Conservation (phyloP, 116 monocot genomes). For the Cymodocea nodosa region DNA sequence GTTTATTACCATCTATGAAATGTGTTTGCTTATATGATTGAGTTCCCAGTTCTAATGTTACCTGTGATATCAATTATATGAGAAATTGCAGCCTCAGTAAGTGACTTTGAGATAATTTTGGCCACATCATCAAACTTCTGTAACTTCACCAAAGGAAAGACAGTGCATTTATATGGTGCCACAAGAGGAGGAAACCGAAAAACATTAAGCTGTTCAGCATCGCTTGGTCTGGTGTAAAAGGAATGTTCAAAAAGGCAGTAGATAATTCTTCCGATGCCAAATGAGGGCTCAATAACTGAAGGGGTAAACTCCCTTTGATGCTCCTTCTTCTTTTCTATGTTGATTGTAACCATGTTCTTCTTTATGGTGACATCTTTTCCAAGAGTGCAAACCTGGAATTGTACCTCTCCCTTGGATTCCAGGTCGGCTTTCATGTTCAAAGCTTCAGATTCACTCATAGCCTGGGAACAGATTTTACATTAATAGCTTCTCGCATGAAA, state of each 20-base stretch:
- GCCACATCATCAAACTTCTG: constrained; percentile 75
- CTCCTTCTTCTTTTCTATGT: constrained; percentile 73
- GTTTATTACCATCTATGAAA: not conserved
- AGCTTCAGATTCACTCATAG: constrained; percentile 69
- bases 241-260: constrained; percentile 93
- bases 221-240: constrained; percentile 77
- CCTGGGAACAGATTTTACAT: constrained; percentile 19
- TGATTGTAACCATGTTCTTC: constrained; percentile 86
- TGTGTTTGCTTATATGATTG: not conserved
- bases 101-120: constrained; percentile 51
- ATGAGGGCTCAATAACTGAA: constrained; percentile 93
- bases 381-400: constrained; percentile 77
- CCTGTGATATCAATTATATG: constrained; percentile 94
- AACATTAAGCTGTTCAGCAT: constrained; percentile 84
- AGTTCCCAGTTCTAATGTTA: constrained; percentile 17
- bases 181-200: constrained; percentile 80
- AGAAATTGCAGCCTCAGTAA: constrained; percentile 69
- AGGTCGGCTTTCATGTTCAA: constrained; percentile 62
- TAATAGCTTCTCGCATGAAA: not conserved
- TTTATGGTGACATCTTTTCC: constrained; percentile 58
- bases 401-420: constrained; percentile 73
- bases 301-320: constrained; percentile 93
- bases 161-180: constrained; percentile 90
- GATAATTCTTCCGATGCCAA: constrained; percentile 95
- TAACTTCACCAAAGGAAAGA: constrained; percentile 77